Base-by-base conservation (phyloP, 441 rosid genomes). In the Hura crepitans region DNA sequence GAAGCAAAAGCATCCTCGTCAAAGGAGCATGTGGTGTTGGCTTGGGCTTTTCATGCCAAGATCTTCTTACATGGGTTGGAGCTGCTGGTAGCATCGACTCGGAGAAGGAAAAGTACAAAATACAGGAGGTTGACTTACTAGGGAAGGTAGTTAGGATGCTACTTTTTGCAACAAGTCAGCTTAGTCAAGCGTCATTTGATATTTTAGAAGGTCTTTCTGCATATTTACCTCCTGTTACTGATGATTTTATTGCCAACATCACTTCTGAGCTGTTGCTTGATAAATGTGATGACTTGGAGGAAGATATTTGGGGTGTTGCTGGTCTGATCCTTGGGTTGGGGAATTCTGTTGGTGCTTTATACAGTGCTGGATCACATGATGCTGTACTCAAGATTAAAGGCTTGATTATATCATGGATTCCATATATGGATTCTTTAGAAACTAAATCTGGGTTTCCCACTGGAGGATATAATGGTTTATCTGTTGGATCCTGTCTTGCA, bases 11-110 rank as follows among this genome's bases (percentile, higher is more conserved):
- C 81, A 78, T 79, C 73, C 89, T 92, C 70, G 96, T 92, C 61
- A 94, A 83, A 84, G 99, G 99, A 78, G 93, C 97, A 37, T 94
- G 97, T 78, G 99, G 91, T 50, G 73, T 94, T 81, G 96, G 97
- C 80, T 84, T 92, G 79, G 99, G 97, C 49, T 86, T 87, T 78
- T 78, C 92, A 75, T 86, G 94, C 82, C 91, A 94, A 81, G 94
- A 85, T 76, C 92, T 94, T 71, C 85, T 90, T 61, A 81, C 82
- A 47, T 75, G 89, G 76, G 78, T 72, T 62, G 86, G 79, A 75
- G 74, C 81, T 76, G 72, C 84, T 73, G 86, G 77, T 66, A 74
- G 68, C 72, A 61, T 77, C 78, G 78, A 70, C 72, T 46, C 69
- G 56, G 89, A 85, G 68, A 82, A 80, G 56, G 88, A 83, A 77